A percentile compares a stretch with the other conserved stretches of the same genome.
Evolutionary conservation across 352 stramenopile genomes (phyloP).

Genomic region (Phytophthora tentaculata): DNA sequence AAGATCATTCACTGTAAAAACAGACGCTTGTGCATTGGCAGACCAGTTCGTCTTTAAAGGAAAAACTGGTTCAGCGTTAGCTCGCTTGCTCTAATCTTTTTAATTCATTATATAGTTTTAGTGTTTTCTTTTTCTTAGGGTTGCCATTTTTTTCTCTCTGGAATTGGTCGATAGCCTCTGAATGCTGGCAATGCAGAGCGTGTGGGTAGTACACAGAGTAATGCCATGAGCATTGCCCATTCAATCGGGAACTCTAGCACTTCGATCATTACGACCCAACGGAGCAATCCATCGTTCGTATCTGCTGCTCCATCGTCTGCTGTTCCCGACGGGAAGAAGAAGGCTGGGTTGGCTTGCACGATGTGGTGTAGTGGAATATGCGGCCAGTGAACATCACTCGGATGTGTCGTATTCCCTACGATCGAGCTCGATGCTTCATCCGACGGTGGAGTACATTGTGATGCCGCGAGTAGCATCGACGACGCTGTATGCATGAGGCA

Average conservation of each 20-base stretch:
- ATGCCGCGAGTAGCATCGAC: constrained; percentile 51
- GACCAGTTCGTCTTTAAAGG: constrained; percentile 65
- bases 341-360: constrained; percentile 64
- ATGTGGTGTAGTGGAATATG: constrained; percentile 50
- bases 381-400: constrained; percentile 30
- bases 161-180: constrained; percentile 61
- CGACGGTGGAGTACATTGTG: constrained; percentile 40
- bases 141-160: constrained; percentile 25
- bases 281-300: constrained; percentile 40
- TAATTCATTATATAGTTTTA: neutral
- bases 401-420: constrained; percentile 16
- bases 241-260: constrained; percentile 68
- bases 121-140: neutral
- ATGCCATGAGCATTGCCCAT: constrained; percentile 61
- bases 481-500: constrained; percentile 60
- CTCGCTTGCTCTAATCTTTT: constrained; percentile 15
- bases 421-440: constrained; percentile 30
- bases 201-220: constrained; percentile 64
- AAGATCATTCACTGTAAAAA: constrained; percentile 75
- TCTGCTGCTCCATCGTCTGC: constrained; percentile 17
- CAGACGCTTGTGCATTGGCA: constrained; percentile 69
- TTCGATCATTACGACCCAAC: constrained; percentile 67
- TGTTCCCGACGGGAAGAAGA: constrained; percentile 62
- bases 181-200: constrained; percentile 60
- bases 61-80: constrained; percentile 24